These are phyloP conservation scores for Lagenidium giganteum DNA, from an alignment of 352 stramenopile species.

Conservation along the genomic window DNA sequence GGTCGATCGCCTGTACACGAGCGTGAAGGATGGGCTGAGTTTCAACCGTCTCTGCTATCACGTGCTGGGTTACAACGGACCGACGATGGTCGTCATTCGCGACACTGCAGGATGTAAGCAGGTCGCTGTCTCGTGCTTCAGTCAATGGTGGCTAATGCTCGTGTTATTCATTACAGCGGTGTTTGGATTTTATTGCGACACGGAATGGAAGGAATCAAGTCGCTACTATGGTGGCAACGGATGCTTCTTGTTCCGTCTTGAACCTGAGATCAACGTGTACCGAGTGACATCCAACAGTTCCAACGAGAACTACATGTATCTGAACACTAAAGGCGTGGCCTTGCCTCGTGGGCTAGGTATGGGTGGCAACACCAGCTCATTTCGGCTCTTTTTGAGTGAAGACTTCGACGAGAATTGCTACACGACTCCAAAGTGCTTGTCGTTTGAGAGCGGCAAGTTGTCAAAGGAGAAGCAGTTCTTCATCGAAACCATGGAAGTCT, in stretches of 20 bases:
- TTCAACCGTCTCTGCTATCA: slow-evolving; percentile 84
- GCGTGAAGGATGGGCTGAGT: slow-evolving; percentile 68
- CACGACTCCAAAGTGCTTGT: slow-evolving; percentile 63
- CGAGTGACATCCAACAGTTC: slow-evolving; percentile 34
- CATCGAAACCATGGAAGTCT: slow-evolving; percentile 71
- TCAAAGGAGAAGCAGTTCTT: slow-evolving; percentile 52
- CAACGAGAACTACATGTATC: slow-evolving; percentile 80
- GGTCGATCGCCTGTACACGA: slow-evolving; percentile 75
- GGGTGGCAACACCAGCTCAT: slow-evolving; percentile 67
- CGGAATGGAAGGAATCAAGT: slow-evolving; percentile 78
- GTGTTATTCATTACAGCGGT: slow-evolving; percentile 27
- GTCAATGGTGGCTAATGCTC: not conserved
- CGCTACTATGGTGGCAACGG: slow-evolving; percentile 76
- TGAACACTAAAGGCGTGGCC: slow-evolving; percentile 80
- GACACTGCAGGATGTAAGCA: slow-evolving; percentile 63
- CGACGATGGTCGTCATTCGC: slow-evolving; percentile 66
- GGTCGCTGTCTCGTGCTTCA: slow-evolving; percentile 3
- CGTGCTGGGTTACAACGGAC: slow-evolving; percentile 69
- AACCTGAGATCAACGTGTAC: slow-evolving; percentile 60
- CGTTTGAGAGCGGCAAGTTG: slow-evolving; percentile 64
- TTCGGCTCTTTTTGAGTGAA: slow-evolving; percentile 78
- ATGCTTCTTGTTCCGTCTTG: slow-evolving; percentile 76
- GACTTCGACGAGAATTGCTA: slow-evolving; percentile 84
- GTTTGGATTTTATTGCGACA: slow-evolving; percentile 87
- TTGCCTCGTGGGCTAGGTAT: slow-evolving; percentile 74